phyloP scores from a whole-genome alignment of 1,284 basidiomycete genomes.

The Tranzscheliella williamsii region DNA sequence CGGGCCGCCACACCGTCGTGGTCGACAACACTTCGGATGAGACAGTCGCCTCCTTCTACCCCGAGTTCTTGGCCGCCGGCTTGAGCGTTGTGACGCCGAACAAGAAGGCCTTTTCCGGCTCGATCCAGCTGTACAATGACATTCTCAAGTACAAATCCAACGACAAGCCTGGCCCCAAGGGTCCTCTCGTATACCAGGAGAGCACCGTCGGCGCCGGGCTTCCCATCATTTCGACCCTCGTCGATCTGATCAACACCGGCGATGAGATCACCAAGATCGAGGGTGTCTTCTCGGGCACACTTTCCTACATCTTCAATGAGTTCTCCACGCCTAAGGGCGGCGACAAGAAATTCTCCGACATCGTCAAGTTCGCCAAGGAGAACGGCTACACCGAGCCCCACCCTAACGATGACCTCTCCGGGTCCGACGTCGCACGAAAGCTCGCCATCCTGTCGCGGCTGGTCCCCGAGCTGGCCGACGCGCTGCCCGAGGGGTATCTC shows the following conservation, averaged over 20 bases:
- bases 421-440: conserved; percentile 94
- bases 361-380: conserved; percentile 84
- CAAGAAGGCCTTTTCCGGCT: conserved; percentile 91
- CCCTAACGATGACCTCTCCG: conserved; percentile 92
- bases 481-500: conserved; percentile 71
- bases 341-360: conserved; percentile 74
- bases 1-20: conserved; percentile 67
- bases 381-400: conserved; percentile 98
- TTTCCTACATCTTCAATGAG: conserved; percentile 99
- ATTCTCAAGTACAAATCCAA: conserved; percentile 64
- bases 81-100: conserved; percentile 93
- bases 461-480: conserved; percentile 43
- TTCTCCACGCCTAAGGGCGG: conserved; percentile 66
- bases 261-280: conserved; percentile 73
- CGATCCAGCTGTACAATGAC: conserved; percentile 72
- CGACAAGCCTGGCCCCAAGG: conserved; percentile 23
- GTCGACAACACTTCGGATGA: conserved; percentile 95
- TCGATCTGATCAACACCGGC: conserved; percentile 87
- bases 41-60: conserved; percentile 79
- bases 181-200: conserved; percentile 81
- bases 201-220: conserved; percentile 93
- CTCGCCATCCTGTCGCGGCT: conserved; percentile 86
- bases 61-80: conserved; percentile 76
- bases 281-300: conserved; percentile 86
- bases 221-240: conserved; percentile 86